Percentiles rank a stretch among this genome's conserved stretches.
phyloP scores from a whole-genome alignment of 2,329 filamentous ascomycete species.

The Penicillium sp. region DNA sequence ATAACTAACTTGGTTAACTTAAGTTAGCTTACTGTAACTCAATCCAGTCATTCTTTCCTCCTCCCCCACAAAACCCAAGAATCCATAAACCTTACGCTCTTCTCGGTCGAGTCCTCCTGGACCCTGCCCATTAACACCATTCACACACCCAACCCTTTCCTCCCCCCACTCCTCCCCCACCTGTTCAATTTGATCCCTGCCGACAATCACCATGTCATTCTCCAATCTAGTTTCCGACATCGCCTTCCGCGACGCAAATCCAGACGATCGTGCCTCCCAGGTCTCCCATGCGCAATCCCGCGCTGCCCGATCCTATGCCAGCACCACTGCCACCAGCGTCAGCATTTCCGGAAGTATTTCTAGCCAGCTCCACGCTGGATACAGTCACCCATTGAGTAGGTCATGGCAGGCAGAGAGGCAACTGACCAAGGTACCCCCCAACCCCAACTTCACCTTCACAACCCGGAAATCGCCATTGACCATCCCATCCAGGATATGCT shows the following conservation, averaged over 20 bases:
- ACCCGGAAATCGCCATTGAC: background rate
- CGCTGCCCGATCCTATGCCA: slow-evolving; percentile 48
- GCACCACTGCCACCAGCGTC: slow-evolving; percentile 53
- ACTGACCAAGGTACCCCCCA: slow-evolving; percentile 70
- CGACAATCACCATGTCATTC: slow-evolving; percentile 47
- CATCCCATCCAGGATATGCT: slow-evolving; percentile 76
- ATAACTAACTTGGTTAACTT: too few relatives aligned
- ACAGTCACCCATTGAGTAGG: slow-evolving; percentile 76
- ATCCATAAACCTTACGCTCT: background rate
- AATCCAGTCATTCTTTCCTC: background rate
- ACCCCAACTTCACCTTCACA: background rate
- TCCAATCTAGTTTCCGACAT: slow-evolving; percentile 54
- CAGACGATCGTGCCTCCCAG: slow-evolving; percentile 47
- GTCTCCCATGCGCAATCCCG: slow-evolving; percentile 46
- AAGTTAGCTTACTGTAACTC: too few relatives aligned
- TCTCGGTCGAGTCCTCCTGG: background rate
- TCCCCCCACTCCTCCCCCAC: too few relatives aligned
- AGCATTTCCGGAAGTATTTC: slow-evolving; percentile 68
- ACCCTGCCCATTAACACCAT: background rate
- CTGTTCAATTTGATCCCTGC: too few relatives aligned
- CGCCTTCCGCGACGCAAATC: slow-evolving; percentile 46
- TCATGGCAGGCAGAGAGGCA: slow-evolving; percentile 84
- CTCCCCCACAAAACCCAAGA: background rate
- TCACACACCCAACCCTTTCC: too few relatives aligned
- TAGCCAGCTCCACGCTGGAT: slow-evolving; percentile 80